Evolutionary conservation across 2,329 filamentous ascomycete genomes (phyloP), one percentile per base, ranked within the genome.

Genomic region (Trichophyton mentagrophytes): DNA sequence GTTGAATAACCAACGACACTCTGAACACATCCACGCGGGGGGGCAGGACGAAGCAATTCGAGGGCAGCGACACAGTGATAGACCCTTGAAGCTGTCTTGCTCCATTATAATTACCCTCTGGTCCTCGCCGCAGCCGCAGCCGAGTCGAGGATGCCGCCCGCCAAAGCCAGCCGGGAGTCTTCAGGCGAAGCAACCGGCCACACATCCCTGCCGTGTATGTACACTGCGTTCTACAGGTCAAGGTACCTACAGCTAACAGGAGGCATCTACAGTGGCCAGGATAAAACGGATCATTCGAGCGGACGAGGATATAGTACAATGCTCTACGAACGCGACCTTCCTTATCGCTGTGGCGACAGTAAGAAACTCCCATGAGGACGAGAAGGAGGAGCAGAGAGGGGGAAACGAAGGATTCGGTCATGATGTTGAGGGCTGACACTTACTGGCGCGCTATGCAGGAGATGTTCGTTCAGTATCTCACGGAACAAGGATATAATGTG

Each of bases 281-380:
- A 89, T 99, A 62, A 96, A 96, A 77, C 96, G 95, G 77, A 96
- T 99, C 71, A 89, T 99, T 63, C 82, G 85, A 57, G 82, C 90
- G 61, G 93, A 99, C 73, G 85, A 89, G 49, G 92, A 96, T 64
- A 88, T 96, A 64, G 80, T 79, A 64, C 83, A 88, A 71, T 95
- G 90, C 73, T 95, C 91, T 55, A 95, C 91, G 73, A 95, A 95
- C 70, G 92, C 92, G 60, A 88, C 91, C 20, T 97, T 97, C 72
- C 85, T 92, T 61, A 95, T 97, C 68, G 91, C 92, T 1, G 81
- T 96, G 63, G 93, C 93, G 22, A 91, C 93, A 2, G 88, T 89
- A 74, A 65, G 81, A 30, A 30, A 71, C 46, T 17, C 59, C 22
- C 5, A 17, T 36, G 15, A 46, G 15, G n/a, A 58, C 7, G 40